These are phyloP conservation scores for Lathyrus sativus DNA, from an alignment of 306 rosid species.

Conservation along the genomic window DNA sequence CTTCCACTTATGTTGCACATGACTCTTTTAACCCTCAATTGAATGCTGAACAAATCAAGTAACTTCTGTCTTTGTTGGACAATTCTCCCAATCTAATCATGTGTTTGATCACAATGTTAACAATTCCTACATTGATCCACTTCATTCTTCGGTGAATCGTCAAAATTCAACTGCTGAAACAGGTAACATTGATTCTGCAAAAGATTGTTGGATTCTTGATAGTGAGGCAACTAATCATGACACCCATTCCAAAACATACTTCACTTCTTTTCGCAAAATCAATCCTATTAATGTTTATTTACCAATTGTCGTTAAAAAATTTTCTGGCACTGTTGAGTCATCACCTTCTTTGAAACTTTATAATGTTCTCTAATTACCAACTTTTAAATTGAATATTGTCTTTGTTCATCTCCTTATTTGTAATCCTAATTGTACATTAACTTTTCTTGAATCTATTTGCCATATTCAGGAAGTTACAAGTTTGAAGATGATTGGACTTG, in stretches of 20 bases:
- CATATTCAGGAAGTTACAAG: too few relatives aligned
- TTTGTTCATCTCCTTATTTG: neutral
- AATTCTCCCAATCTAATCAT: neutral
- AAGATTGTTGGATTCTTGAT: neutral
- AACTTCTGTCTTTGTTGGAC: neutral
- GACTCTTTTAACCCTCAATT: neutral
- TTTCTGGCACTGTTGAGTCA: neutral
- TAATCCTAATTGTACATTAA: too few relatives aligned
- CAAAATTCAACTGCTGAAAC: neutral
- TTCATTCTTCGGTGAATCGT: neutral
- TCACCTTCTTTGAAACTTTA: neutral
- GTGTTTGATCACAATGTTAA: neutral
- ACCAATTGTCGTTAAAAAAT: neutral
- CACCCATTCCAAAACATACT: neutral
- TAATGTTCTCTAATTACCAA: neutral
- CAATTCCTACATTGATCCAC: neutral
- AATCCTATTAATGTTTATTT: neutral
- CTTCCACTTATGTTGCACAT: neutral
- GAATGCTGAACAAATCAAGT: neutral
- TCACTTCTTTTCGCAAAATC: too few relatives aligned
- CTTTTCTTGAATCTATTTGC: too few relatives aligned
- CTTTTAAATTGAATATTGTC: neutral
- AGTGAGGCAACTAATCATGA: neutral
- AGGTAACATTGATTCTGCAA: neutral
- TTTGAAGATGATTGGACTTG: too few relatives aligned